A percentile compares a stretch with the other conserved stretches of the same genome.
phyloP scores from a whole-genome alignment of 345 rosid genomes.

The Pistacia atlantica region DNA sequence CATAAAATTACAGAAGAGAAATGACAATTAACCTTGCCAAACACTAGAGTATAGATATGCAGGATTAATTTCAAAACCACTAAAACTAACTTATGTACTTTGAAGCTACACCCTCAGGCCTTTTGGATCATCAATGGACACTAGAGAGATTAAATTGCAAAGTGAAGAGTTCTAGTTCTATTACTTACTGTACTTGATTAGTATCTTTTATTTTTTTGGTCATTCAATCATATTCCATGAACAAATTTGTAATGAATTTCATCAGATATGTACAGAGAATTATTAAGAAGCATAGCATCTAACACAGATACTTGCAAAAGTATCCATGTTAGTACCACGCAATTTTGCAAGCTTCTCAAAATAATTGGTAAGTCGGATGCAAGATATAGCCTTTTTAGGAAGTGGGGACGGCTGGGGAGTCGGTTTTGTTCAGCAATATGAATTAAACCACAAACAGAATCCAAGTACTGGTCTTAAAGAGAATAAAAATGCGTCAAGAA shows the following conservation, averaged over 20 bases:
- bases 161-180: background rate
- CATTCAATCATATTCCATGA: background rate
- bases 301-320: background rate
- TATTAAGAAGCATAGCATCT: background rate
- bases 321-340: background rate
- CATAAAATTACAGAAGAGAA: constrained; percentile 1
- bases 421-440: background rate
- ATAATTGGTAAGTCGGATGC: background rate
- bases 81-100: too few relatives aligned
- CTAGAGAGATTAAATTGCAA: background rate
- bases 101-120: background rate
- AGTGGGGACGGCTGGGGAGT: background rate
- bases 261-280: background rate
- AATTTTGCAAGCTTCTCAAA: background rate
- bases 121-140: background rate
- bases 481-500: background rate
- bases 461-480: background rate
- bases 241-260: background rate
- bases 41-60: background rate
- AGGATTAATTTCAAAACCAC: background rate
- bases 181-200: background rate
- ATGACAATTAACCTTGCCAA: constrained; percentile 3
- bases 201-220: background rate
- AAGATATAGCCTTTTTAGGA: too few relatives aligned
- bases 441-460: background rate